These are phyloP conservation scores for Tulasnella sp. DNA, from an alignment of 768 basidiomycete species.

Conservation along the genomic window DNA sequence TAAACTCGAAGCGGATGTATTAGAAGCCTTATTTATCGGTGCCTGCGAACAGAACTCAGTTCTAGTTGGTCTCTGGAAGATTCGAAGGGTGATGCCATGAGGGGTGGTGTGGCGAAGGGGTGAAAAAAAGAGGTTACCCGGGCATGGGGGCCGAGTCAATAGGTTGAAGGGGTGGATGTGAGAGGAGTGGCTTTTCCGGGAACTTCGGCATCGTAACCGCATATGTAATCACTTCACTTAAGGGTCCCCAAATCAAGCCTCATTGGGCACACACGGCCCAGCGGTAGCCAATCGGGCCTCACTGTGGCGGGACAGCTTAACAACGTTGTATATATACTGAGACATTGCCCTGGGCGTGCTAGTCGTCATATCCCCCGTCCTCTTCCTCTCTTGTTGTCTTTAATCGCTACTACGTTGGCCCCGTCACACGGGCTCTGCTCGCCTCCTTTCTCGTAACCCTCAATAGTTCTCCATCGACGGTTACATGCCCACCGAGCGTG, in stretches of 20 bases:
- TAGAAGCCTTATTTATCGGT: slow-evolving; percentile 7
- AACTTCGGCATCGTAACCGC: not conserved
- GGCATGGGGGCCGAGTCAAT: not conserved
- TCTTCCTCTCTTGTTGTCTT: not conserved
- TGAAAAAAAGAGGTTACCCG: not conserved
- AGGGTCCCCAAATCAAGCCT: not conserved
- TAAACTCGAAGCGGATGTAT: not conserved
- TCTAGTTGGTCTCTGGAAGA: not conserved
- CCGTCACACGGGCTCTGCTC: not conserved
- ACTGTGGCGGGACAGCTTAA: not conserved
- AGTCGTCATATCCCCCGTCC: not conserved
- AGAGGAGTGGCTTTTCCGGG: not conserved
- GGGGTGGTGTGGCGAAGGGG: not conserved
- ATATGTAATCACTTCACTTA: not conserved
- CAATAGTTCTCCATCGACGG: not conserved
- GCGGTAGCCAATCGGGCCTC: not conserved
- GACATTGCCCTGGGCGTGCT: not conserved
- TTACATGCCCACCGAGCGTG: slow-evolving; percentile 1
- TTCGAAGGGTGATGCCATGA: not conserved
- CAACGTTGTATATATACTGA: not conserved
- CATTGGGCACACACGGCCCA: slow-evolving; percentile 1
- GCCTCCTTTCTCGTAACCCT: not conserved
- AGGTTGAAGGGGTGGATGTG: not conserved
- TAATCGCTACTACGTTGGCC: not conserved
- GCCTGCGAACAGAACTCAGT: not conserved